Evolutionary conservation across 2,329 filamentous ascomycete species (phyloP).

Genomic region (Claviceps arundinis): DNA sequence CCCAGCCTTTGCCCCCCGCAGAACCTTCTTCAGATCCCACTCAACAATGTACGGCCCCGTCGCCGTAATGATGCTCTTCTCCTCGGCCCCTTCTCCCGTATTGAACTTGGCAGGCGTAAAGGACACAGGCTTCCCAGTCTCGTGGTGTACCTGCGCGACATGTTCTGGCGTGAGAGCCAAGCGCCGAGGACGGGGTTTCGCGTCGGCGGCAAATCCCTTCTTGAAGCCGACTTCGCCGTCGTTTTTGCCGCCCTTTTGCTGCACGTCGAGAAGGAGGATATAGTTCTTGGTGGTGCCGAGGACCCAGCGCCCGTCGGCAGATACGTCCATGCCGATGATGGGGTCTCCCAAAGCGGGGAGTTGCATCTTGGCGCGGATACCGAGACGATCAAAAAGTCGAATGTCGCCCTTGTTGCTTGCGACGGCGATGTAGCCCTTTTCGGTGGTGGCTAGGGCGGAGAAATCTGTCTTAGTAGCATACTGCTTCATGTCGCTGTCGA

Average conservation of each 20-base stretch:
- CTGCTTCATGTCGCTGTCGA: constrained; percentile 86
- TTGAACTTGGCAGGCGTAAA: constrained; percentile 95
- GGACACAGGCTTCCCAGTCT: constrained; percentile 72
- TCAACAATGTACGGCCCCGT: constrained; percentile 95
- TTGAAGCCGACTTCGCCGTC: constrained; percentile 98
- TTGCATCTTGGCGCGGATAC: constrained; percentile 94
- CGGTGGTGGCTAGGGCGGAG: constrained; percentile 83
- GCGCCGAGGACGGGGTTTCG: constrained; percentile 84
- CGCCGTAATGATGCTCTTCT: constrained; percentile 92
- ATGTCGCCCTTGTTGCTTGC: constrained; percentile 97
- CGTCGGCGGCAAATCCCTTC: constrained; percentile 79
- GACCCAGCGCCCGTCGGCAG: constrained; percentile 90
- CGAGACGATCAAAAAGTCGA: constrained; percentile 87
- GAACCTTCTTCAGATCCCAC: constrained; percentile 86
- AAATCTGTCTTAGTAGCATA: constrained; percentile 97
- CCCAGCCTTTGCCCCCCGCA: constrained; percentile 68
- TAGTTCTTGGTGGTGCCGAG: constrained; percentile 91
- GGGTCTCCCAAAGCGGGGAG: constrained; percentile 90
- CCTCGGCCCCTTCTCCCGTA: constrained; percentile 62
- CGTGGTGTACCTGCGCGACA: constrained; percentile 93
- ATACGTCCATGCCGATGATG: constrained; percentile 89
- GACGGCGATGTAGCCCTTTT: constrained; percentile 92
- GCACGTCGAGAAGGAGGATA: constrained; percentile 78
- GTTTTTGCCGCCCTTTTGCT: constrained; percentile 89
- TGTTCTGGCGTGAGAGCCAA: constrained; percentile 81